phyloP scores from a whole-genome alignment of 441 rosid species.

The Adansonia gregorii region DNA sequence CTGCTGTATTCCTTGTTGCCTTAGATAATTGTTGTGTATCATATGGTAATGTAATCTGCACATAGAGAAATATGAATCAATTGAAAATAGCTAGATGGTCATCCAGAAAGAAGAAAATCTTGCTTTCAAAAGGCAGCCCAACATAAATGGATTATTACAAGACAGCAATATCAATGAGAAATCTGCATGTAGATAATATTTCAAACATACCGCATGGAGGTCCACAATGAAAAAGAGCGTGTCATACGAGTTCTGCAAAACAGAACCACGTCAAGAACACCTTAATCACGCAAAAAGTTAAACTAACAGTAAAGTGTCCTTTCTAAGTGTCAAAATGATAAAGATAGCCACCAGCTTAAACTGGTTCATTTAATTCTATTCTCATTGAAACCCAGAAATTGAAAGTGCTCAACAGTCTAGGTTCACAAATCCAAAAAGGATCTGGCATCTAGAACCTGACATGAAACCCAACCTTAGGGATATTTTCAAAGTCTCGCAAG shows the following conservation, averaged over 20 bases:
- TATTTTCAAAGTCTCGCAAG: background rate
- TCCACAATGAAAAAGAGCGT: constrained; percentile 88
- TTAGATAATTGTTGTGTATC: constrained; percentile 65
- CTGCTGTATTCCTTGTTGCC: constrained; percentile 86
- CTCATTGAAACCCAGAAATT: background rate
- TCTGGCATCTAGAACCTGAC: background rate
- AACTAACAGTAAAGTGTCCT: background rate
- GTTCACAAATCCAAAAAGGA: background rate
- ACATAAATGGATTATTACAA: background rate
- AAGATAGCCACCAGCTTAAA: constrained; percentile 11
- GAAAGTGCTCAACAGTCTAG: background rate
- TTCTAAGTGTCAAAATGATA: background rate
- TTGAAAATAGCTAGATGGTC: constrained; percentile 14
- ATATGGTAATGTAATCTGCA: constrained; percentile 82
- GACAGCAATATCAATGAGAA: constrained; percentile 8
- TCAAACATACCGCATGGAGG: constrained; percentile 78
- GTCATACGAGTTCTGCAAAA: constrained; percentile 77
- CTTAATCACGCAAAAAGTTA: constrained; percentile 6
- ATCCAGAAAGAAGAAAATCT: constrained; percentile 9
- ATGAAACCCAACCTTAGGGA: background rate
- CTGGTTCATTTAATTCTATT: background rate
- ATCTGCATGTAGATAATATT: background rate
- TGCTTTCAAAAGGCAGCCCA: background rate
- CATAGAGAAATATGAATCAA: background rate
- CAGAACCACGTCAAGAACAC: constrained; percentile 20